These are phyloP conservation scores for Venustampulla echinocandica DNA, from an alignment of 495 filamentous ascomycete species.

Conservation along the genomic window DNA sequence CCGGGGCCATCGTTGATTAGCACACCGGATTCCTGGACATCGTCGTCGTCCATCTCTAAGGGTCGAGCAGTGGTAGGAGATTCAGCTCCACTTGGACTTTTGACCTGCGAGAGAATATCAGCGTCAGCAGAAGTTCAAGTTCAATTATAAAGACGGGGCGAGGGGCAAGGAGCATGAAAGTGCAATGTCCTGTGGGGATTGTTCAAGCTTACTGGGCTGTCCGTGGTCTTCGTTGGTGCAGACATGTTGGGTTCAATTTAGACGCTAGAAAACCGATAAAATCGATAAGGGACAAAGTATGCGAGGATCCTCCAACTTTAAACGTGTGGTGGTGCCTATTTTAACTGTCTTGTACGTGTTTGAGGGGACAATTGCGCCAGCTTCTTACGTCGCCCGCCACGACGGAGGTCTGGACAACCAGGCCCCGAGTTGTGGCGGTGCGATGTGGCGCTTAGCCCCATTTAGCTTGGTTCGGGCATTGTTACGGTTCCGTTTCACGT, in stretches of 20 bases:
- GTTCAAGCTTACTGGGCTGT: constrained; percentile 21
- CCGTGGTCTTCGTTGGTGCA: constrained; percentile 14
- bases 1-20: constrained; percentile 30
- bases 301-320: neutral
- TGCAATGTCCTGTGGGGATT: constrained; percentile 13
- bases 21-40: constrained; percentile 51
- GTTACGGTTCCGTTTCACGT: too few species aligned
- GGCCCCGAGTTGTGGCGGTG: too few species aligned
- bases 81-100: constrained; percentile 40
- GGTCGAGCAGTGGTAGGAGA: constrained; percentile 78
- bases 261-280: neutral
- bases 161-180: constrained; percentile 16
- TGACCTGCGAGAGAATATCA: constrained; percentile 6
- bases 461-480: too few species aligned
- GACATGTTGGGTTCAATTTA: constrained; percentile 14
- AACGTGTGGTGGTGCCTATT: neutral
- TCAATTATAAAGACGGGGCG: too few species aligned
- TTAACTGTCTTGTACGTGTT: neutral
- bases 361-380: neutral
- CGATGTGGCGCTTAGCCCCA: too few species aligned
- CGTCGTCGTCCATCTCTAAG: constrained; percentile 82
- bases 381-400: neutral
- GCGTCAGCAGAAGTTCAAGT: constrained; percentile 3
- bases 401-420: too few species aligned
- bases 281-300: neutral